These are phyloP conservation scores for Neonectria magnoliae DNA, from an alignment of 2,329 filamentous ascomycete species.

Conservation along the genomic window DNA sequence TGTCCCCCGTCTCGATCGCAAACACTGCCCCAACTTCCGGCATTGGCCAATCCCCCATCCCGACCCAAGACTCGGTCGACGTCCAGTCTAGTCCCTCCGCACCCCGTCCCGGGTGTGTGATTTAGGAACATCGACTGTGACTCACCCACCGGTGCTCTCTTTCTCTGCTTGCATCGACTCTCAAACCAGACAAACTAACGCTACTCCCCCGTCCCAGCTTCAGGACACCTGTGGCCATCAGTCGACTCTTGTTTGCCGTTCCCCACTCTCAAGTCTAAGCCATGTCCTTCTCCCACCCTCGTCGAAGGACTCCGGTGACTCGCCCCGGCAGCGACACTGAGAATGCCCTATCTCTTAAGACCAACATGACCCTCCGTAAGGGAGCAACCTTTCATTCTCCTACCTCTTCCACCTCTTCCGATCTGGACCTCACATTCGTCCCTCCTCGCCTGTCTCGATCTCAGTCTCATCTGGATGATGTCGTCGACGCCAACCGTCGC, in stretches of 20 bases:
- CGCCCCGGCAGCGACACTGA: constrained; percentile 48
- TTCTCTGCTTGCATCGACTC: constrained; percentile 40
- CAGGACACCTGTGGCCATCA: constrained; percentile 47
- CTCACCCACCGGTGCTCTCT: constrained; percentile 43
- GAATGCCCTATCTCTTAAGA: constrained; percentile 49
- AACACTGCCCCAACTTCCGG: constrained; percentile 23
- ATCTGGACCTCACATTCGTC: constrained; percentile 54
- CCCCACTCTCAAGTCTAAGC: constrained; percentile 51
- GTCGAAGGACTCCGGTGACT: constrained; percentile 58
- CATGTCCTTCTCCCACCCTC: constrained; percentile 61
- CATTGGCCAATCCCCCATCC: constrained; percentile 37
- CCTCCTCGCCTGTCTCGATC: constrained; percentile 71
- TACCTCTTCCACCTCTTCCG: constrained; percentile 53
- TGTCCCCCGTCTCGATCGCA: constrained; percentile 11
- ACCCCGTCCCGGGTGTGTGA: constrained; percentile 36
- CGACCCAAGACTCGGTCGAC: constrained; percentile 35
- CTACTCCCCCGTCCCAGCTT: constrained; percentile 42
- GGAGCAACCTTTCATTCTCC: constrained; percentile 73
- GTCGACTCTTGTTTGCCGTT: constrained; percentile 38
- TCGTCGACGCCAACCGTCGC: constrained; percentile 74
- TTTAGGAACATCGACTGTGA: constrained; percentile 46
- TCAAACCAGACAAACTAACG: constrained; percentile 44
- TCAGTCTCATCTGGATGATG: constrained; percentile 76
- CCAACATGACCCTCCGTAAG: constrained; percentile 67
- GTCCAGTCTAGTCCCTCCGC: constrained; percentile 32